Evolutionary conservation across 2,329 filamentous ascomycete species (phyloP), one percentile per base, ranked within the genome.

Genomic region (Microdochium trichocladiopsis): DNA sequence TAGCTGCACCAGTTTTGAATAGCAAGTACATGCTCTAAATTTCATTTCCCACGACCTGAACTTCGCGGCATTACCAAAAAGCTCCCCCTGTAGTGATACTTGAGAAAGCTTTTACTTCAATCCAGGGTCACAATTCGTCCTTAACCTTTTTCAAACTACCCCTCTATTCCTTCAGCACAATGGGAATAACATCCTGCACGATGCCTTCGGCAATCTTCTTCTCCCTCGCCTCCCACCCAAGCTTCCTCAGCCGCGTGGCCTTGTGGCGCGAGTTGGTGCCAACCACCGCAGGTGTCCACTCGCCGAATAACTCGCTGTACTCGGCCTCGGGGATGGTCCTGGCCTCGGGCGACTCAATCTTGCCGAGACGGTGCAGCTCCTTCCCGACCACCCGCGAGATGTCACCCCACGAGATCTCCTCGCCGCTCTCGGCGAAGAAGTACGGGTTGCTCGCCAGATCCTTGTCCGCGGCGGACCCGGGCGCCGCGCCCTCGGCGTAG

Each of bases 341-440:
- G 1, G 73, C 67, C 36, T 55, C 61, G 1, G 71, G 55, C 56
- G 69, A 65, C 18, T 62, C 11, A 28, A 76, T 65, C 53, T 65
- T 66, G 1, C 72, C 73, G 4, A 63, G 65, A 49, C 61, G 53
- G 47, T 71, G 58, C 24, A 77, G 61, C 5, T 58, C 61, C 36
- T 63, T 53, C 1, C 71, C 73, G 53, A 76, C 70, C 2, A 63
- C 57, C 4, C 54, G 57, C 0, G 72, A 71, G 12, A 69, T 61
- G 5, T 72, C 69, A 18, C 59, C 59, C 74, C 73, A 77, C 22
- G 69, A 70, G 12, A 68, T 64, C 56, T 77, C 74, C 9, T 65
- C 49, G 22, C 71, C 71, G 22, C 69, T 65, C 58, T 78, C 75
- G 61, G 67, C 72, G 63, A 78, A 78, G 59, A 71, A 78, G 58